These are phyloP conservation scores for Penicillium macrosclerotiorum DNA, from an alignment of 495 filamentous ascomycete genomes.

Conservation along the genomic window DNA sequence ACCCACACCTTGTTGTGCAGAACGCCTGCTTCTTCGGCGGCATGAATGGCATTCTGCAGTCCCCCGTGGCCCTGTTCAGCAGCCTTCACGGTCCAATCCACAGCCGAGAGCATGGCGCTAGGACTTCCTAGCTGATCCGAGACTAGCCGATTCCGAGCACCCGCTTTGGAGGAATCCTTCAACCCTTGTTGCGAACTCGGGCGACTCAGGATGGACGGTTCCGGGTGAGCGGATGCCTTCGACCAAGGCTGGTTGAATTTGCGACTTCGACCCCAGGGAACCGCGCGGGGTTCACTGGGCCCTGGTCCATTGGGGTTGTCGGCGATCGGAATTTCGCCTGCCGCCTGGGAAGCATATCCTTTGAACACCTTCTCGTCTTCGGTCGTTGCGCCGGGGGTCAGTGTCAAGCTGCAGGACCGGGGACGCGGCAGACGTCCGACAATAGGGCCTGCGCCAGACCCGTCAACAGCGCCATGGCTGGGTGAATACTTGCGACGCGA, in stretches of 20 bases:
- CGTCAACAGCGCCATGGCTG: conserved; percentile 31
- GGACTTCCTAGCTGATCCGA: conserved; percentile 36
- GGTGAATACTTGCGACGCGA: conserved; percentile 21
- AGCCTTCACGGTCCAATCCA: conserved; percentile 72
- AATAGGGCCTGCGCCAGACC: conserved; percentile 40
- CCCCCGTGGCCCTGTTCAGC: conserved; percentile 86
- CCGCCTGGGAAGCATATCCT: conserved; percentile 37
- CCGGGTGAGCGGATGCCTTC: conserved; percentile 62
- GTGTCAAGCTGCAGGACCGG: conserved; percentile 32
- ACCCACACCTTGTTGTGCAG: conserved; percentile 72
- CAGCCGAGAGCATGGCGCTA: conserved; percentile 55
- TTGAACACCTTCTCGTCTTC: conserved; percentile 60
- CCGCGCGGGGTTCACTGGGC: conserved; percentile 59
- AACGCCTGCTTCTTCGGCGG: conserved; percentile 58
- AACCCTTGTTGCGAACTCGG: conserved; percentile 33
- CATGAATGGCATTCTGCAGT: conserved; percentile 76
- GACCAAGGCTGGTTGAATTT: conserved; percentile 72
- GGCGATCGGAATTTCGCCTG: conserved; percentile 24
- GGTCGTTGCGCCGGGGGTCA: conserved; percentile 60
- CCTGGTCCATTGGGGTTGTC: conserved; percentile 33
- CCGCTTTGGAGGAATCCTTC: conserved; percentile 9
- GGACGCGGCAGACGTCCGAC: conserved; percentile 25
- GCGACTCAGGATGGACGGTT: conserved; percentile 62
- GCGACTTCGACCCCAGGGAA: conserved; percentile 63
- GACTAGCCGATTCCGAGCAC: background rate